These are phyloP conservation scores for Fremontodendron californicum DNA, from an alignment of 345 rosid species.

Conservation along the genomic window DNA sequence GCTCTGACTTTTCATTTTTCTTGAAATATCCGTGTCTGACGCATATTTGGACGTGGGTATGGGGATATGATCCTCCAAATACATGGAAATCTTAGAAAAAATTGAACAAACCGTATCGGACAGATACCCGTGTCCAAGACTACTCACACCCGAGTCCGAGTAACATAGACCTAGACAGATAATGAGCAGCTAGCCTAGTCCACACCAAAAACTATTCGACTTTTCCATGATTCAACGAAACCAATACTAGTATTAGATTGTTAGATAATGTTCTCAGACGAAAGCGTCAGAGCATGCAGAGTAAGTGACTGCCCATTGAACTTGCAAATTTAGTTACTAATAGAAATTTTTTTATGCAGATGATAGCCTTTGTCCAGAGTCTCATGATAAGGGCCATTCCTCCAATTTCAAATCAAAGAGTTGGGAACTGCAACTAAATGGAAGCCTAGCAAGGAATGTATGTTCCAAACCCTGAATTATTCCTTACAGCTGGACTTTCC, in stretches of 20 bases:
- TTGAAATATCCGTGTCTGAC: too few species aligned
- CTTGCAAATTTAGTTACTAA: not conserved
- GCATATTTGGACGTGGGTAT: too few species aligned
- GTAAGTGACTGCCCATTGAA: not conserved
- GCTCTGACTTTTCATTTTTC: too few species aligned
- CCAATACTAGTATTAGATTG: not conserved
- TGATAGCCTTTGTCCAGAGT: slow-evolving; percentile 73
- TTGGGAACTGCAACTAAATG: slow-evolving; percentile 14
- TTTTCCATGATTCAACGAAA: not conserved
- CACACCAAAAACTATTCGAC: not conserved
- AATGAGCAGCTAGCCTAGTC: not conserved
- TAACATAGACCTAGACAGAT: too few species aligned
- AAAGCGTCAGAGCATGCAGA: not conserved
- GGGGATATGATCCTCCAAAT: too few species aligned
- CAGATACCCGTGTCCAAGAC: too few species aligned
- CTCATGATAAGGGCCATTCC: slow-evolving; percentile 61
- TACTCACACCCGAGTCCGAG: too few species aligned
- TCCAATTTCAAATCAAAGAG: slow-evolving; percentile 38
- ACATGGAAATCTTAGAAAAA: too few species aligned
- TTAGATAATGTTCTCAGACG: not conserved
- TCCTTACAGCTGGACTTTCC: slow-evolving; percentile 1
- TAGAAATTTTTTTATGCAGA: slow-evolving; percentile 28
- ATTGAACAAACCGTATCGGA: too few species aligned
- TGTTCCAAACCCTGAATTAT: not conserved
- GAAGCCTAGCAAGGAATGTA: slow-evolving; percentile 18